A percentile compares a stretch with the other conserved stretches of the same genome.
These are phyloP conservation scores for Cystobasidiaceae sp. DNA, from an alignment of 1,284 basidiomycete genomes.

Conservation along the genomic window DNA sequence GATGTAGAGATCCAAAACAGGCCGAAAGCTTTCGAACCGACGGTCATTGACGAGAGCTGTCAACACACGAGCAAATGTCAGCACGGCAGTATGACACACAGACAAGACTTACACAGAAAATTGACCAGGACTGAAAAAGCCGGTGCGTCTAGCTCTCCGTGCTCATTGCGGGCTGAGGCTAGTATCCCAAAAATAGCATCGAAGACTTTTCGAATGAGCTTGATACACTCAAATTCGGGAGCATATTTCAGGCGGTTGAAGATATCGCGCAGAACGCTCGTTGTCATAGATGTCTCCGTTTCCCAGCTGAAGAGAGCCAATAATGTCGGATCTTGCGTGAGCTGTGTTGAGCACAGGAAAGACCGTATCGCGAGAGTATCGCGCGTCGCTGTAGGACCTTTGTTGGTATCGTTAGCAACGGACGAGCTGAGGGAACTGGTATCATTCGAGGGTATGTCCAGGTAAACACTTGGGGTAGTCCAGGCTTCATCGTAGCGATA, in stretches of 20 bases:
- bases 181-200: constrained; percentile 89
- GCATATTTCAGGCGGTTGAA: constrained; percentile 62
- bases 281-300: constrained; percentile 54
- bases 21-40: constrained; percentile 91
- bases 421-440: constrained; percentile 45
- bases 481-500: constrained; percentile 57
- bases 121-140: constrained; percentile 88
- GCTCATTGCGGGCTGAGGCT: constrained; percentile 65
- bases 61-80: constrained; percentile 51
- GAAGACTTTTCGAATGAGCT: constrained; percentile 77
- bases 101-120: constrained; percentile 51
- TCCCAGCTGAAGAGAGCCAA: constrained; percentile 83
- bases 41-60: constrained; percentile 83
- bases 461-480: constrained; percentile 52
- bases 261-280: constrained; percentile 63
- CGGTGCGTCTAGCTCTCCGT: constrained; percentile 73
- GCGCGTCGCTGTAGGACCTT: constrained; percentile 60
- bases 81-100: background rate
- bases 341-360: constrained; percentile 85
- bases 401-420: constrained; percentile 53
- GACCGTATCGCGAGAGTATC: constrained; percentile 79
- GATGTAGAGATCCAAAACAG: constrained; percentile 89
- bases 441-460: constrained; percentile 49
- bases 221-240: constrained; percentile 62
- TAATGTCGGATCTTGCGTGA: constrained; percentile 85